Conservation (phyloP, 257 asterid genomes). For the Solanum lignicaule region DNA sequence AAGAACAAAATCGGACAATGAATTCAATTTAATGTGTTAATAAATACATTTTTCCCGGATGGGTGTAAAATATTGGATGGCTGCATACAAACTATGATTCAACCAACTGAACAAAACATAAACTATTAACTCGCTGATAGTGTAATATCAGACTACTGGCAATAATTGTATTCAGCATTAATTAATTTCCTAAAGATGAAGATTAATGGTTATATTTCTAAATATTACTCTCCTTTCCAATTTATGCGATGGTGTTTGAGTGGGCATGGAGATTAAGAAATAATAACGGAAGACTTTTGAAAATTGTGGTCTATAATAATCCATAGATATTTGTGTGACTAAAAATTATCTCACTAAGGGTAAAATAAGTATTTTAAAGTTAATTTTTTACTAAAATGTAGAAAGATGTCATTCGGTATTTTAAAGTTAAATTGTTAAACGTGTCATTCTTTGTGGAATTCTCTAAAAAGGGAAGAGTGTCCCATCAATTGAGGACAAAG, state of each 20-base stretch:
- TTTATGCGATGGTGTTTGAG: neutral
- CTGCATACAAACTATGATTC: neutral
- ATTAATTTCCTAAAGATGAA: neutral
- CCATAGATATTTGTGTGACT: neutral
- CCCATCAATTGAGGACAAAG: neutral
- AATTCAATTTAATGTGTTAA: neutral
- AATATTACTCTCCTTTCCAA: neutral
- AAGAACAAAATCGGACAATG: neutral
- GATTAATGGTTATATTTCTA: neutral
- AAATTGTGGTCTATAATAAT: neutral
- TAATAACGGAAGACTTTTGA: neutral
- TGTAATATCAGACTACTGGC: neutral
- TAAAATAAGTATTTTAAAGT: neutral
- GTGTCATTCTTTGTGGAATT: neutral
- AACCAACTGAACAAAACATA: neutral
- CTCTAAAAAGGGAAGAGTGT: neutral
- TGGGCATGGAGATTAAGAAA: neutral
- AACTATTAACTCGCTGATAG: neutral
- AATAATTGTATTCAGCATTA: neutral
- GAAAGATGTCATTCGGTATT: neutral
- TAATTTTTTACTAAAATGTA: neutral
- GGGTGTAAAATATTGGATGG: neutral
- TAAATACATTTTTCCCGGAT: neutral
- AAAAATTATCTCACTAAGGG: neutral
- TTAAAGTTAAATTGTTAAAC: neutral